Conservation (phyloP, 345 rosid species). For the Ricinus communis region DNA sequence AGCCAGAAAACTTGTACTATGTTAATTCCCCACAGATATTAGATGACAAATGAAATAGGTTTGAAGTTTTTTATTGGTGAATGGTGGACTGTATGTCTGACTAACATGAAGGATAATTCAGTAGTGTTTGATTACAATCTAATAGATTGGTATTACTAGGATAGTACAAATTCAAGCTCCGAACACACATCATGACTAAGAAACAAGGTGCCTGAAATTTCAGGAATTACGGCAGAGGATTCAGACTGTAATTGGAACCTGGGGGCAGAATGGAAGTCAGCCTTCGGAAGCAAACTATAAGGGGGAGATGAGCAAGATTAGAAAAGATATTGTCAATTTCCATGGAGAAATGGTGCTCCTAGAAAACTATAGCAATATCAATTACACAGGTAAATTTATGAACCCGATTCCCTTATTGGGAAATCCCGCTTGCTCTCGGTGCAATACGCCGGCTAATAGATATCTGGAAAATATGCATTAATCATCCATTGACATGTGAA, state of each 20-base stretch:
- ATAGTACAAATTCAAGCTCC: neutral
- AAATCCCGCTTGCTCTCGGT: too few relatives aligned
- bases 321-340: conserved; percentile 72
- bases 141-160: too few relatives aligned
- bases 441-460: too few relatives aligned
- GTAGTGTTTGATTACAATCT: too few relatives aligned
- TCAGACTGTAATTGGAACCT: conserved; percentile 39
- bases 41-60: too few relatives aligned
- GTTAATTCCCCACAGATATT: too few relatives aligned
- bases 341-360: conserved; percentile 95
- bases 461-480: too few relatives aligned
- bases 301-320: conserved; percentile 54
- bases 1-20: too few relatives aligned
- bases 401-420: neutral
- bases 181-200: neutral
- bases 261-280: conserved; percentile 44
- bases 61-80: too few relatives aligned
- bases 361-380: conserved; percentile 78
- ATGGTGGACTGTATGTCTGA: too few relatives aligned
- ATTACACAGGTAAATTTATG: conserved; percentile 62
- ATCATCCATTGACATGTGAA: too few relatives aligned
- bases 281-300: conserved; percentile 42
- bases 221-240: conserved; percentile 70
- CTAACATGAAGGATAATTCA: too few relatives aligned
- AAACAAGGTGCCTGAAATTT: neutral